Evolutionary conservation across 78 protist genomes (phyloP), one percentile per base, ranked within the genome.

Genomic region (Thecamonas trahens): DNA sequence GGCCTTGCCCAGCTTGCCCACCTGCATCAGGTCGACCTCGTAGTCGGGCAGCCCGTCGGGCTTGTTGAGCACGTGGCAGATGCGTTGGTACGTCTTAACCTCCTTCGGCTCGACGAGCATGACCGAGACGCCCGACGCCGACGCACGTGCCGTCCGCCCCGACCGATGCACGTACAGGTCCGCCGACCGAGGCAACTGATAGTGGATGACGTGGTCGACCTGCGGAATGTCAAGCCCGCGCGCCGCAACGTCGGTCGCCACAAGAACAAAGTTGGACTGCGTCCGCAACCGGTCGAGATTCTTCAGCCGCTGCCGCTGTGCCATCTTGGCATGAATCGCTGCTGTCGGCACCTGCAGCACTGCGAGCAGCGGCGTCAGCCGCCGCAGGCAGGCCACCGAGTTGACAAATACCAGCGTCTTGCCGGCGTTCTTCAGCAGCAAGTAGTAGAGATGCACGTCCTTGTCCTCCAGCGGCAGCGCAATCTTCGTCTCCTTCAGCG

Each of bases 181-280:
- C 2, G 77, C 45, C 6, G 67, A 6, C 4, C 73, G 47, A 0
- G 93, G 93, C 24, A 77, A 52, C 26, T 74, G 81, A 50, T 65
- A 79, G 62, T 88, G 85, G 5, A 88, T 42, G 35, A 88, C 89
- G 40, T 83, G 82, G 22, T 66, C 40, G 37, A 90, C 82, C 29
- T 59, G 62, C 18, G 77, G 80, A 15, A 91, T 78, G 72, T 94
- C 95, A 8, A 94, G 47, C 0, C 97, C 97, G 7, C 95, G 83
- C 22, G 94, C 95, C 8, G 96, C 96, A 14, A 94, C 97, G 54
- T 94, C 97, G 1, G 97, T 91, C n/a, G 95, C 96, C 9, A 94
- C 73, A 29, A 94, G 70, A n/a, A 85, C 81, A 2, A 47, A 4
- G 60, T 28, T 2, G 17, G 15, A 18, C 35, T 58, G 63, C 20